These are phyloP conservation scores for Podospora tetraspora DNA, from an alignment of 495 filamentous ascomycete species.

Conservation along the genomic window DNA sequence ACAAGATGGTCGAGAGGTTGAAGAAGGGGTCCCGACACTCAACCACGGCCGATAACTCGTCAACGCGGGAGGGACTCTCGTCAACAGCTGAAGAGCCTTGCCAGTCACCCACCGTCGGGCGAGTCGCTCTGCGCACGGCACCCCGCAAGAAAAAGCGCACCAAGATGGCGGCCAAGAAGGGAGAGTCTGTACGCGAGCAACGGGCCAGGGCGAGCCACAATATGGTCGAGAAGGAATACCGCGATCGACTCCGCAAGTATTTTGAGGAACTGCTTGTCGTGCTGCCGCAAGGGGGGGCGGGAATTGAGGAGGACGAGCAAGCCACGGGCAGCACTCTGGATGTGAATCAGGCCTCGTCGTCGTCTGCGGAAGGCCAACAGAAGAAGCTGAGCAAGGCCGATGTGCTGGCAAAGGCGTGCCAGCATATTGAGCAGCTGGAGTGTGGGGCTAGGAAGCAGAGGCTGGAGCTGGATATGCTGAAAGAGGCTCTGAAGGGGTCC, in stretches of 20 bases:
- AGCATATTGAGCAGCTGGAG: conserved; percentile 8
- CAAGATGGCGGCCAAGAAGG: conserved; percentile 7
- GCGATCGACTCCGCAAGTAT: conserved; percentile 13
- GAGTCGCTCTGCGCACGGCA: conserved; percentile 13
- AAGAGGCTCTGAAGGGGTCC: background rate
- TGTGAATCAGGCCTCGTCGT: background rate
- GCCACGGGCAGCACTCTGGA: background rate
- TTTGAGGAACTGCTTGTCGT: conserved; percentile 20
- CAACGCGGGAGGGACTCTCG: background rate
- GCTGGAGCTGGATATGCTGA: background rate
- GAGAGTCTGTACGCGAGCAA: conserved; percentile 14
- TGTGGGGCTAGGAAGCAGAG: conserved; percentile 1
- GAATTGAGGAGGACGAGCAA: background rate
- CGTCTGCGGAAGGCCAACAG: background rate
- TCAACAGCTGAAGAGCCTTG: background rate
- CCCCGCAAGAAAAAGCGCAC: conserved; percentile 5
- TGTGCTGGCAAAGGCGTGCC: conserved; percentile 15
- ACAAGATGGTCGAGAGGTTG: background rate
- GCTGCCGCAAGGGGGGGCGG: conserved; percentile 5
- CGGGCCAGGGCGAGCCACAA: conserved; percentile 19
- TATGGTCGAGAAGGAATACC: conserved; percentile 21
- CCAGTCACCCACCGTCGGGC: background rate
- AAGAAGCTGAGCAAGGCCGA: conserved; percentile 20
- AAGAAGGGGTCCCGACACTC: background rate
- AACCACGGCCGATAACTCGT: background rate